Evolutionary conservation across 441 rosid genomes (phyloP), one percentile per base, ranked within the genome.

Genomic region (Kokia cookei): DNA sequence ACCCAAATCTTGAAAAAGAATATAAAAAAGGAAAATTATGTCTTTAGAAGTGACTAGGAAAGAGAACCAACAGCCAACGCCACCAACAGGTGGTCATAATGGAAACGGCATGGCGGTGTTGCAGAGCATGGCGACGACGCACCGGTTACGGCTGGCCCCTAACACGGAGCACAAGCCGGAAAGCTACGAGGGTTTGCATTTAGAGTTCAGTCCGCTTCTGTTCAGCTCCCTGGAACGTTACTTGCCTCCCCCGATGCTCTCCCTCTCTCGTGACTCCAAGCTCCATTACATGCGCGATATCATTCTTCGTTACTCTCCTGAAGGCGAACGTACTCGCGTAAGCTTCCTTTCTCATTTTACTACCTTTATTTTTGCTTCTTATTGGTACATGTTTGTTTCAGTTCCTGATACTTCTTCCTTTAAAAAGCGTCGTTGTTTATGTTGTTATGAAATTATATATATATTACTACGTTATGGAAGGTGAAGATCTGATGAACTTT

Each of bases 221-320:
- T 90, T 86, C 71, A 84, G 87, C 83, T 87, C 95, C 4, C 87
- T 90, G n/a, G 95, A 90, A 86, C 80, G 90, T 1, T 85, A 90
- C 87, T 78, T 88, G 63, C 95, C 95, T 12, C 81, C 85, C 0
- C 24, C 73, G 27, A 37, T 88, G 73, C 85, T 87, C 76, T 69
- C 81, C 61, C 80, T 69, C 64, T 4, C 87, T 15, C 88, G 88
- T 47, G 80, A 83, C 58, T 77, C 80, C 29, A 90, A 88, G 79
- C 81, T 81, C 75, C 59, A 79, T 60, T 84, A 73, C 84, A 88
- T 88, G 88, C 86, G 85, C 50, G 82, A 84, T 55, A 81, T 90
- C 75, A 85, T 90, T 59, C 82, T 68, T 37, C 86, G 87, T 32
- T 90, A 90, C 83, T 80, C 89, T 54, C 88, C 91, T 58, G 90